Conservation (phyloP, 2,329 filamentous ascomycete species). For the Colletotrichum siamense region DNA sequence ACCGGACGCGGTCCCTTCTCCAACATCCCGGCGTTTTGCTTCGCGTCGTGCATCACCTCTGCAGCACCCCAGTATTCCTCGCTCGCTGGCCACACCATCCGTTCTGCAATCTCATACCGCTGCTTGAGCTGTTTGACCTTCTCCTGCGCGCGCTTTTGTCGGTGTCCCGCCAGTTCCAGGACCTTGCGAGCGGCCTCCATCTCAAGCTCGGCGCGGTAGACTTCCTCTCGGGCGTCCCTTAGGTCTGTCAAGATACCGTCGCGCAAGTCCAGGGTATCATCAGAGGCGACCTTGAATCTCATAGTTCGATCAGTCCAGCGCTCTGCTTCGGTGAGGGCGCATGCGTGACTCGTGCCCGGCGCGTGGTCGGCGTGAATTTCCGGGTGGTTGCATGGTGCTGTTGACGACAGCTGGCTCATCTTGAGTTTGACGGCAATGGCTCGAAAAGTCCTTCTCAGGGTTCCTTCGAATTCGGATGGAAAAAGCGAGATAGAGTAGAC, state of each 20-base stretch:
- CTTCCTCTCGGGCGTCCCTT: not conserved
- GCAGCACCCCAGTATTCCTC: not conserved
- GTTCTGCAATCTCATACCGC: fast-evolving
- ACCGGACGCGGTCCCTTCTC: fast-evolving
- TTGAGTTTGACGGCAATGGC: too few relatives aligned
- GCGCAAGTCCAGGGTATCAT: not conserved
- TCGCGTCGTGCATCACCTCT: not conserved
- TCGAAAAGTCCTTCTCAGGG: too few relatives aligned
- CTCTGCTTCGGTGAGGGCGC: not conserved
- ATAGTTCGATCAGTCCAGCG: fast-evolving
- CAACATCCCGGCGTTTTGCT: not conserved
- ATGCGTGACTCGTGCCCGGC: fast-evolving
- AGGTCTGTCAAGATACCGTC: not conserved
- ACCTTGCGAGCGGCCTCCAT: not conserved
- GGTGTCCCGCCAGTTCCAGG: not conserved
- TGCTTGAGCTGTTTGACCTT: not conserved
- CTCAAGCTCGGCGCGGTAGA: not conserved
- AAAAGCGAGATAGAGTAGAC: too few relatives aligned
- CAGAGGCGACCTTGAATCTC: not conserved
- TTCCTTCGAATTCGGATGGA: too few relatives aligned
- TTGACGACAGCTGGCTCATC: too few relatives aligned
- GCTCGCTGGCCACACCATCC: fast-evolving
- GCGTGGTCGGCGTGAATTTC: not conserved
- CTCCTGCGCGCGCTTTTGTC: not conserved
- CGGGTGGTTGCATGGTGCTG: not conserved